These are phyloP conservation scores for Omphalotus guepiniiformis DNA, from an alignment of 768 basidiomycete species.

Conservation along the genomic window DNA sequence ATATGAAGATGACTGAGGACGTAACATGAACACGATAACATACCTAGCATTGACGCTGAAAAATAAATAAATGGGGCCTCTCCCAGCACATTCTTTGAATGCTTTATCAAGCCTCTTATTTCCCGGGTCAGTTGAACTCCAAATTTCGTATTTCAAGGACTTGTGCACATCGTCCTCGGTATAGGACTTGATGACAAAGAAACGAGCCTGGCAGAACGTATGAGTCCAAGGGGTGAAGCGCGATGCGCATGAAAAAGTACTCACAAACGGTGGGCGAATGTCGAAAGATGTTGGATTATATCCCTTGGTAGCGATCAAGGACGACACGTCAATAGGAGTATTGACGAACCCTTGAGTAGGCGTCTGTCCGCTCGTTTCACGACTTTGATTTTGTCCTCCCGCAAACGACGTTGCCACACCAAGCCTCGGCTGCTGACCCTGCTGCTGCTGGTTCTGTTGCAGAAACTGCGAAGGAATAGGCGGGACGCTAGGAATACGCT, in stretches of 20 bases:
- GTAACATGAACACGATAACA: constrained; percentile 8
- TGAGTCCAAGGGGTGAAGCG: constrained; percentile 7
- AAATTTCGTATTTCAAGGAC: constrained; percentile 94
- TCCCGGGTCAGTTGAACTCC: constrained; percentile 95
- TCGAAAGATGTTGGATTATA: constrained; percentile 90
- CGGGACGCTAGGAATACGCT: constrained; percentile 59
- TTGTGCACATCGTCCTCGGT: constrained; percentile 99
- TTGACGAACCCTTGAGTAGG: constrained; percentile 31
- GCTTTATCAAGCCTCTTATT: constrained; percentile 98
- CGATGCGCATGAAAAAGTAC: constrained; percentile 23
- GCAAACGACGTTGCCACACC: constrained; percentile 32
- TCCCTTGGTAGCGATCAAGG: constrained; percentile 82
- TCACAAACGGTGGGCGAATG: constrained; percentile 68
- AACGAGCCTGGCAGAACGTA: constrained; percentile 64
- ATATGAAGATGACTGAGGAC: background rate
- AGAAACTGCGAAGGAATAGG: constrained; percentile 72
- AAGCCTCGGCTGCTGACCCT: constrained; percentile 40
- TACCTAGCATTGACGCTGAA: constrained; percentile 95
- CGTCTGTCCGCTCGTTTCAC: constrained; percentile 31
- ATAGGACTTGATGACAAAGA: constrained; percentile 98
- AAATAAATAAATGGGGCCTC: constrained; percentile 96
- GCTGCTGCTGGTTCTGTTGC: constrained; percentile 53
- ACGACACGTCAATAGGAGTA: constrained; percentile 80
- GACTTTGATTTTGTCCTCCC: constrained; percentile 16
- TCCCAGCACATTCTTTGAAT: constrained; percentile 88